Base-by-base conservation (phyloP, 768 basidiomycete genomes). In the Tubosaeta sp. region DNA sequence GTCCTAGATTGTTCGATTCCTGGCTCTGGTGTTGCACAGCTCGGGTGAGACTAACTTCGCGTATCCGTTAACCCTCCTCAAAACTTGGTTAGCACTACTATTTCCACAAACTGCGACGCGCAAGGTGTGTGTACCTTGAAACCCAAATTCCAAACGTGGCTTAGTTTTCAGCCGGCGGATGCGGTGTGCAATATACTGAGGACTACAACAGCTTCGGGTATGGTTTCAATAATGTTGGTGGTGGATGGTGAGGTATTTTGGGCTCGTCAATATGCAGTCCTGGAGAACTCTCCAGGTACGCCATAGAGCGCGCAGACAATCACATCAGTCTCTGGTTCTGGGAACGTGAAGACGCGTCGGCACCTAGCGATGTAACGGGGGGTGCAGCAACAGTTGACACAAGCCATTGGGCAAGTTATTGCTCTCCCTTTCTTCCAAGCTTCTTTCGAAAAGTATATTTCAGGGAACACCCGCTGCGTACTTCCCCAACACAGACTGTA, bases 281-380 rank as follows among this genome's bases (percentile, higher is more conserved):
- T 26, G 33, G 52, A 19, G n/a, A 5, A 7, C 11, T 12, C 4
- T 32, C 17, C 22, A 65, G 72, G 71, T 77, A 74, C 54, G 76
- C 74, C 7, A 57, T 72, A 19, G 69, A 71, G 39, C 67, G 72
- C 39, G 71, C 67, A 7, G 17, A 58, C n/a, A 29, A 48, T n/a
- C 67, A 67, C 47, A 71, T 76, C 12, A 68, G 66, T 32, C 47
- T 75, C 39, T 76, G 71, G 66, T 76, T 72, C 59, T 76, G 76
- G 74, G 68, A 68, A 42, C 62, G 74, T 11, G 51, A 60, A 17
- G 63, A 66, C 34, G 0, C 54, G 5, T 58, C 52, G n/a, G 70
- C 68, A 9, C 76, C 76, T 3, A 32, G 50, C 7, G 73, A 75
- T 44, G 67, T 66, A 48, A 63, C 49, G 12, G 55, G 51, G 37